A percentile compares a stretch with the other conserved stretches of the same genome.
Evolutionary conservation across 352 stramenopile genomes (phyloP).

Genomic region (Aphanomyces euteiches): DNA sequence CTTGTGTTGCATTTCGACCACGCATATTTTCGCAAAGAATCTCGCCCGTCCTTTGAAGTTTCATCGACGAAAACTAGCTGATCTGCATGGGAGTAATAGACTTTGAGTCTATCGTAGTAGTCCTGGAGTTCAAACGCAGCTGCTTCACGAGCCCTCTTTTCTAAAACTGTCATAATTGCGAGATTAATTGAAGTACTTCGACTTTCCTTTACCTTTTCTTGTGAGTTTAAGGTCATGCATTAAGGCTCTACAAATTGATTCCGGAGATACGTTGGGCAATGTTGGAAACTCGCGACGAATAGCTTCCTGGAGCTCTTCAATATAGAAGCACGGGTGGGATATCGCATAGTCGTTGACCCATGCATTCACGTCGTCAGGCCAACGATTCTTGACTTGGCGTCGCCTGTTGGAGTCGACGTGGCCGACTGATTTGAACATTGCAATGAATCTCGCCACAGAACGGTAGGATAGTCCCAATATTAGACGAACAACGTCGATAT

Average conservation of each 20-base stretch:
- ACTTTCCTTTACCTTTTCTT: not conserved
- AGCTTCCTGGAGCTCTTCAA: slow-evolving; percentile 33
- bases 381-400: not conserved
- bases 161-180: not conserved
- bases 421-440: slow-evolving; percentile 17
- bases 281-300: slow-evolving; percentile 15
- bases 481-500: slow-evolving; percentile 6
- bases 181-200: not conserved
- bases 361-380: not conserved
- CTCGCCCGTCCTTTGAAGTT: slow-evolving; percentile 27
- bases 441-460: slow-evolving; percentile 7
- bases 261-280: slow-evolving; percentile 21
- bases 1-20: slow-evolving; percentile 28
- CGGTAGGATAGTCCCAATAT: slow-evolving; percentile 23
- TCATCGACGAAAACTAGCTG: slow-evolving; percentile 33
- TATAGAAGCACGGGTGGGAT: slow-evolving; percentile 36
- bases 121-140: not conserved
- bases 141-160: not conserved
- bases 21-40: slow-evolving; percentile 27
- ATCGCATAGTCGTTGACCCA: slow-evolving; percentile 31
- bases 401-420: not conserved
- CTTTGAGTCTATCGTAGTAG: slow-evolving; percentile 8
- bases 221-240: not conserved
- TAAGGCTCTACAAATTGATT: slow-evolving; percentile 32
- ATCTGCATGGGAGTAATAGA: slow-evolving; percentile 29